Base-by-base conservation (phyloP, 805 yeast genomes). In the Candida ipomoeae region DNA sequence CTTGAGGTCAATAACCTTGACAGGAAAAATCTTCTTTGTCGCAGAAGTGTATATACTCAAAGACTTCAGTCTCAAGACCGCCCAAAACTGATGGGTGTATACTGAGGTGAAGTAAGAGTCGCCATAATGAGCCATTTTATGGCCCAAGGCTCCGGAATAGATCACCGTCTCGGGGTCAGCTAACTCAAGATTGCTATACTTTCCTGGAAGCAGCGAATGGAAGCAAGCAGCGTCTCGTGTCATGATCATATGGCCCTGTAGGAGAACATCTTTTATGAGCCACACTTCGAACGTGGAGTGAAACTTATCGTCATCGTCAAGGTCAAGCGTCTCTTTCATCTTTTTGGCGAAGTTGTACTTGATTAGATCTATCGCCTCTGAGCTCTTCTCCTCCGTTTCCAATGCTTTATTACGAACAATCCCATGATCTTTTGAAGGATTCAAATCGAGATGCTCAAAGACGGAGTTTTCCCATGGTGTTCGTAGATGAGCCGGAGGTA, bases 1-100 rank as follows among this genome's bases (percentile, higher is more conserved):
- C 40, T 82, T 73, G 53, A 92, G 70, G 63, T 89, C 94, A 35
- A 92, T 81, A 0, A 89, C 84, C 35, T 87, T 69, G 7, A 74
- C 71, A 0, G 98, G 97, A 68, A 89, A 90, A 65, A 90, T 89
- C n/a, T 85, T 68, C 51, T 90, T 96, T 0, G 89, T 83, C 1
- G 96, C 79, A 6, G 79, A 80, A 7, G 79, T 69, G 64, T 85
- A 90, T 36, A 88, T 74, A 2, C 88, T 77, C 15, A 92, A 73
- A 0, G 89, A 78, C 42, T 83, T 83, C 36, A 82, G 82, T 55
- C 86, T 74, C 52, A 92, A 69, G 0, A 89, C 80, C 6, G 89
- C 89, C 97, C 97, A 92, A 62, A 78, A 85, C 43, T 95, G 74
- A 49, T 70, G 72, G 1, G 75, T 72, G 17, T 67, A 50, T 1